Evolutionary conservation across 768 basidiomycete genomes (phyloP).

Genomic region (Macrolepiota dolichaula): DNA sequence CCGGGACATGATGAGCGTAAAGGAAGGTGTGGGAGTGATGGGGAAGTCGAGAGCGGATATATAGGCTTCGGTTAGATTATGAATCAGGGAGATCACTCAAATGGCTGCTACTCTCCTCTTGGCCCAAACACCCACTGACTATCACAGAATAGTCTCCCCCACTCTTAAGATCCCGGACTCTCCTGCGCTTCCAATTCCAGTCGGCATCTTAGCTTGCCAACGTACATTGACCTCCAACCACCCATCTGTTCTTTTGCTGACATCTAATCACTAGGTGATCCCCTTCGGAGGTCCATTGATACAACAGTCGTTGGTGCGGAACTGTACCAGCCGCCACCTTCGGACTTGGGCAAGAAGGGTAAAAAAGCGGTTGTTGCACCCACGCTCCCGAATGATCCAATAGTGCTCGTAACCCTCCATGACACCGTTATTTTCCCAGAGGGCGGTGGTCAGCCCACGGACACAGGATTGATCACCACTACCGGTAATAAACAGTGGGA

Average conservation of each 20-base stretch:
- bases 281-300: slow-evolving; percentile 54
- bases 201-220: slow-evolving; percentile 79
- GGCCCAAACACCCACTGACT: slow-evolving; percentile 47
- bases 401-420: slow-evolving; percentile 66
- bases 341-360: slow-evolving; percentile 41
- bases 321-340: slow-evolving; percentile 37
- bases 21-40: slow-evolving; percentile 9
- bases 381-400: slow-evolving; percentile 36
- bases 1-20: neutral
- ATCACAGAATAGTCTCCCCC: slow-evolving; percentile 63
- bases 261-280: slow-evolving; percentile 50
- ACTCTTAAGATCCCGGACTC: slow-evolving; percentile 54
- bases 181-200: slow-evolving; percentile 51
- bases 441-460: slow-evolving; percentile 78
- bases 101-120: slow-evolving; percentile 42
- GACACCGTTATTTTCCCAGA: slow-evolving; percentile 83
- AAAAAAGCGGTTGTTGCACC: slow-evolving; percentile 56
- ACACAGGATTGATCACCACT: slow-evolving; percentile 56
- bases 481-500: slow-evolving; percentile 46
- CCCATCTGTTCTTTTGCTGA: neutral
- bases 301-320: slow-evolving; percentile 54
- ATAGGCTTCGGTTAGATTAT: neutral
- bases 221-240: slow-evolving; percentile 34
- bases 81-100: slow-evolving; percentile 13
- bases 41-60: neutral